Conservation (phyloP, 2,329 filamentous ascomycete genomes). For the Epichloe glyceriae region DNA sequence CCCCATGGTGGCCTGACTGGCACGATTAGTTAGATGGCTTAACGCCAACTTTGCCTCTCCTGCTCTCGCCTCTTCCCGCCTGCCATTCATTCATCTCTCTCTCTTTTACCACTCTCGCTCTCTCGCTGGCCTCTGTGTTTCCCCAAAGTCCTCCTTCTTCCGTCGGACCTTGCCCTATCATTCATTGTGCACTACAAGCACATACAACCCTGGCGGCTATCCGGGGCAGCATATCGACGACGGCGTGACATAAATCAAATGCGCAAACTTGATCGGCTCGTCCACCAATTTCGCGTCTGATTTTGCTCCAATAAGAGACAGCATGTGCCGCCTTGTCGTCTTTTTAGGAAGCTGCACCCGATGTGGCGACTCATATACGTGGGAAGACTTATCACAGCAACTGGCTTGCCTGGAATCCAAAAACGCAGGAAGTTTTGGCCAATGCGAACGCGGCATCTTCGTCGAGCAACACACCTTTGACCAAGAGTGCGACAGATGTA, state of each 20-base stretch:
- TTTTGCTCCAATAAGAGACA: neutral
- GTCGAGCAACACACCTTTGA: slow-evolving; percentile 32
- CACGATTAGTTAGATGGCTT: too few species aligned
- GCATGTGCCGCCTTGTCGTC: slow-evolving; percentile 34
- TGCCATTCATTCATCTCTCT: too few species aligned
- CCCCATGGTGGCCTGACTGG: too few species aligned
- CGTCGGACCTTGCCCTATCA: too few species aligned
- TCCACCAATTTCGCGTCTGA: neutral
- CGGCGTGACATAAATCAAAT: neutral
- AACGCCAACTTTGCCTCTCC: too few species aligned
- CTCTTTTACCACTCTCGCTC: too few species aligned
- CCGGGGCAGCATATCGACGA: too few species aligned
- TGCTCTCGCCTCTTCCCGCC: too few species aligned
- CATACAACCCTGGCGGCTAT: too few species aligned
- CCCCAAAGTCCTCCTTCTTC: too few species aligned
- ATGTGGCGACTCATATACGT: slow-evolving; percentile 27
- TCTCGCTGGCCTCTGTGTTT: too few species aligned
- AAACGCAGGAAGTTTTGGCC: slow-evolving; percentile 32
- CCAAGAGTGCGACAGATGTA: slow-evolving; percentile 33
- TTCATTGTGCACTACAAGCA: too few species aligned
- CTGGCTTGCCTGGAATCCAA: slow-evolving; percentile 37
- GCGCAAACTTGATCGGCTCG: neutral
- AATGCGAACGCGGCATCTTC: slow-evolving; percentile 27
- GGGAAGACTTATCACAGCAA: slow-evolving; percentile 32
- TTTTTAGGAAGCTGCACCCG: slow-evolving; percentile 31